A percentile compares a stretch with the other conserved stretches of the same genome.
These are phyloP conservation scores for Rutidosis leptorrhynchoides DNA, from an alignment of 129 eudicot genomes.

Conservation along the genomic window DNA sequence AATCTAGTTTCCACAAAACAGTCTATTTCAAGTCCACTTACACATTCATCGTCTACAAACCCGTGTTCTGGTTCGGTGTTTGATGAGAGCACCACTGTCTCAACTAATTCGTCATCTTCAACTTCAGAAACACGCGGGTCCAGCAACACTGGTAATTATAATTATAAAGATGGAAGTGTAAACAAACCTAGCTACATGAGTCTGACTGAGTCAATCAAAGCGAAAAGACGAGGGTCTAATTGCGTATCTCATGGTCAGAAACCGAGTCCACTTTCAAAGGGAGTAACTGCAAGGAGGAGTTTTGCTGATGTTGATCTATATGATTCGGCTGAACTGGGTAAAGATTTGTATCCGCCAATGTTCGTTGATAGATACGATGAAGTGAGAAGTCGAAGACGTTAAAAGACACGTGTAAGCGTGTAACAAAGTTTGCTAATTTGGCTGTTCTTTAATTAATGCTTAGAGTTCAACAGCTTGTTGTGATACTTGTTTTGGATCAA, in stretches of 20 bases:
- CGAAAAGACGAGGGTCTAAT: conserved; percentile 54
- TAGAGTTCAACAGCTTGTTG: conserved; percentile 80
- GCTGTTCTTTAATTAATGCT: conserved; percentile 18
- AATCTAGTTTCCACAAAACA: conserved; percentile 56
- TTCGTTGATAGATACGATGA: conserved; percentile 36
- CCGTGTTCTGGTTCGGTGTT: conserved; percentile 46
- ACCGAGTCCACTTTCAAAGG: conserved; percentile 58
- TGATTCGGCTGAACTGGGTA: conserved; percentile 50
- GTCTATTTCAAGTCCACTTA: conserved; percentile 36
- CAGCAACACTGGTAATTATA: conserved; percentile 33
- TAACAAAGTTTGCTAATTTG: conserved; percentile 16
- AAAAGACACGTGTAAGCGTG: conserved; percentile 7
- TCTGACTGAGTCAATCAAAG: conserved; percentile 71
- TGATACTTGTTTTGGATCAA: conserved; percentile 27
- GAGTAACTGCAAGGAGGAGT: conserved; percentile 53
- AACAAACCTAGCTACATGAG: conserved; percentile 71
- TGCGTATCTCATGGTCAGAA: conserved; percentile 35
- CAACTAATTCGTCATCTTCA: conserved; percentile 60
- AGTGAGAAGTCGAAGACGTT: conserved; percentile 27
- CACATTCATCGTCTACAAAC: conserved; percentile 55
- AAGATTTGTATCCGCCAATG: conserved; percentile 65
- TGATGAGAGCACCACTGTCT: conserved; percentile 62
- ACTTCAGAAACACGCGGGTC: conserved; percentile 61
- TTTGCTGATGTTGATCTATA: conserved; percentile 58
- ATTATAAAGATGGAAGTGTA: conserved; percentile 38